These are phyloP conservation scores for Aspergillus nomiae DNA, from an alignment of 2,329 filamentous ascomycete species.

Conservation along the genomic window DNA sequence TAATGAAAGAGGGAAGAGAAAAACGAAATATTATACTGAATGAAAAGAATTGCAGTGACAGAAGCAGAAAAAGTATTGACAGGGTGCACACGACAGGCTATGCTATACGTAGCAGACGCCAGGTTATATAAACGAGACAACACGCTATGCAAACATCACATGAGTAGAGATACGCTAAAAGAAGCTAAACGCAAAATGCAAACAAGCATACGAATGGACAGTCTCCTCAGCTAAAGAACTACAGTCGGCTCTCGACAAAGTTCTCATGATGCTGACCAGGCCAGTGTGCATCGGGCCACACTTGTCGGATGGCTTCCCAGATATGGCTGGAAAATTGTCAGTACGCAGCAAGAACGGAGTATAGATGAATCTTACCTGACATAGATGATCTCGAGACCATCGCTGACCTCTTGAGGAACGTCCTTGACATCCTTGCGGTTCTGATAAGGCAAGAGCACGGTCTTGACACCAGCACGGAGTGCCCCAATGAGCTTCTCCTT, in stretches of 20 bases:
- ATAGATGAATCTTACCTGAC: constrained; percentile 66
- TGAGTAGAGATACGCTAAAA: constrained; percentile 4
- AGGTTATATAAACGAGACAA: constrained; percentile 1
- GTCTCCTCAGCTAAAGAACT: constrained; percentile 21
- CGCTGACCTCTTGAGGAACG: constrained; percentile 83
- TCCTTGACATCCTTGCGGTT: constrained; percentile 94
- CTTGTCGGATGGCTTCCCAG: constrained; percentile 86
- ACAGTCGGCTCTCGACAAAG: constrained; percentile 78
- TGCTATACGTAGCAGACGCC: constrained; percentile 3
- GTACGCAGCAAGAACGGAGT: neutral
- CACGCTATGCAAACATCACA: constrained; percentile 12
- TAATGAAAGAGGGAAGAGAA: neutral
- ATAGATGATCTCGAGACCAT: constrained; percentile 84
- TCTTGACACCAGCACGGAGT: constrained; percentile 89
- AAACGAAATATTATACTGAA: neutral
- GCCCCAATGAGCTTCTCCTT: constrained; percentile 99
- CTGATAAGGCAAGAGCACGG: constrained; percentile 80
- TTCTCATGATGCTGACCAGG: constrained; percentile 70
- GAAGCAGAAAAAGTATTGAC: neutral
- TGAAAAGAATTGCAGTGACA: neutral
- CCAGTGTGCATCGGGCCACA: constrained; percentile 92
- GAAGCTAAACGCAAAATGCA: neutral
- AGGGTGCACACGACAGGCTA: neutral
- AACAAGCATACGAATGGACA: constrained; percentile 3
- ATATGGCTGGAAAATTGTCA: constrained; percentile 65